Conservation (phyloP, 2,329 filamentous ascomycete genomes). For the Colletotrichum sojae region DNA sequence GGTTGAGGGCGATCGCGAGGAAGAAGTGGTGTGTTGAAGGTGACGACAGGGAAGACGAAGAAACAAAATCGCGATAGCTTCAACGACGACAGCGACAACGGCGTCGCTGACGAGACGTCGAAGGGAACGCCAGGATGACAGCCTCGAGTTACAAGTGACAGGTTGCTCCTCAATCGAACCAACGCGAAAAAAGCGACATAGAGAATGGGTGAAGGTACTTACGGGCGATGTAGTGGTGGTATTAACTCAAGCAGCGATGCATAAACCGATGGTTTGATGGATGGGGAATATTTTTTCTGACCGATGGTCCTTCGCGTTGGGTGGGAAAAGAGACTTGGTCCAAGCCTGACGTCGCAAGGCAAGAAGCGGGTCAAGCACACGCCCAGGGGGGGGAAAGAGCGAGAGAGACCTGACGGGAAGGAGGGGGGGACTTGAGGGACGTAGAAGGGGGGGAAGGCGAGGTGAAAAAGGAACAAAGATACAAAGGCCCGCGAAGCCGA, state of each 20-base stretch:
- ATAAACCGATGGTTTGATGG: constrained; percentile 41
- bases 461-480: constrained; percentile 41
- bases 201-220: constrained; percentile 48
- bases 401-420: constrained; percentile 9
- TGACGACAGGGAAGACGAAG: neutral
- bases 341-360: constrained; percentile 40
- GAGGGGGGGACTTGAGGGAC: constrained; percentile 8
- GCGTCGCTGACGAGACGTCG: constrained; percentile 8
- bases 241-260: constrained; percentile 45
- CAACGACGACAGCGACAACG: neutral
- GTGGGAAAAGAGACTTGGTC: constrained; percentile 35
- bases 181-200: constrained; percentile 40
- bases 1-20: neutral
- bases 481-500: constrained; percentile 41
- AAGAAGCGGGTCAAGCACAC: constrained; percentile 41
- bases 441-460: constrained; percentile 13
- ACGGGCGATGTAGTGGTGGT: constrained; percentile 50
- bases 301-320: constrained; percentile 18
- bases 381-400: constrained; percentile 14
- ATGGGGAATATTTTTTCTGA: constrained; percentile 40
- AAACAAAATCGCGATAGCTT: constrained; percentile 16
- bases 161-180: constrained; percentile 28
- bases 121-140: constrained; percentile 13
- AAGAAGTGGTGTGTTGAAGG: neutral
- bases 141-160: constrained; percentile 31